Percentiles rank a stretch among this genome's conserved stretches.
Conservation (phyloP, 2,329 filamentous ascomycete species). For the Penicillium paneum region DNA sequence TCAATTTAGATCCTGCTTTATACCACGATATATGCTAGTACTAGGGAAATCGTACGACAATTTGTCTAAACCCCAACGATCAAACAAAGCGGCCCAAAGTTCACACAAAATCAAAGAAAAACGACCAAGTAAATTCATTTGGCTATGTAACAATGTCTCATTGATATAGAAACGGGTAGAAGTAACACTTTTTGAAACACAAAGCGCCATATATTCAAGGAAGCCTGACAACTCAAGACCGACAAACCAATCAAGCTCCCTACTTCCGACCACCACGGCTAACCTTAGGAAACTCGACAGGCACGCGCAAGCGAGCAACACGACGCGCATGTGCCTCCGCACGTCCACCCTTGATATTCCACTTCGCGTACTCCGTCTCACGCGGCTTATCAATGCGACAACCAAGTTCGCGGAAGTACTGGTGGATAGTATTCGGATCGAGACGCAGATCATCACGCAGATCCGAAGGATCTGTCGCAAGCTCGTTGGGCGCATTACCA, state of each 20-base stretch:
- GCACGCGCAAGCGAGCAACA: constrained; percentile 70
- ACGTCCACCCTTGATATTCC: constrained; percentile 56
- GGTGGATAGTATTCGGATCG: constrained; percentile 34
- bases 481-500: constrained; percentile 36
- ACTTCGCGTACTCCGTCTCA: constrained; percentile 42
- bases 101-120: neutral
- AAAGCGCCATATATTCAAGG: constrained; percentile 7
- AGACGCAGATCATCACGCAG: constrained; percentile 45
- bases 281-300: constrained; percentile 75
- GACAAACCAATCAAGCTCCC: constrained; percentile 7
- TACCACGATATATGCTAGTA: neutral
- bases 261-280: constrained; percentile 39
- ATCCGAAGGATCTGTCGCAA: constrained; percentile 45
- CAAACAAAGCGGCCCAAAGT: too few species aligned
- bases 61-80: neutral
- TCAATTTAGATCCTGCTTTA: neutral
- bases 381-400: constrained; percentile 43
- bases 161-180: constrained; percentile 7
- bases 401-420: constrained; percentile 48
- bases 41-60: neutral
- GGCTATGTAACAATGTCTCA: constrained; percentile 11
- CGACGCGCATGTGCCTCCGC: constrained; percentile 52
- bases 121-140: constrained; percentile 4
- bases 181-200: constrained; percentile 10
- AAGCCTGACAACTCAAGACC: neutral